Evolutionary conservation across 306 rosid genomes (phyloP).

Genomic region (Parietaria judaica): DNA sequence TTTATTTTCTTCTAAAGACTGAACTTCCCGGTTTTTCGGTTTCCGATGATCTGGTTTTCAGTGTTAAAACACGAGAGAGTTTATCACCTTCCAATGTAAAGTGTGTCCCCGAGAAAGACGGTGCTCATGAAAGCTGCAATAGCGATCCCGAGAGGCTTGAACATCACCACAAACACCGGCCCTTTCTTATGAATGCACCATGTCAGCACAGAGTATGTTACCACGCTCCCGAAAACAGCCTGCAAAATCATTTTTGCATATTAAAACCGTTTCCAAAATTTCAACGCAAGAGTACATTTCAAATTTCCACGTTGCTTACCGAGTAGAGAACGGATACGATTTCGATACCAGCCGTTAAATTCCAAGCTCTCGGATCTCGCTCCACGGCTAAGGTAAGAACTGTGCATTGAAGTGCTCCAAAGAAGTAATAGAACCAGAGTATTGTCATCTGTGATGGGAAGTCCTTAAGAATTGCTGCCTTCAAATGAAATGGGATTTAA

Average conservation of each 20-base stretch:
- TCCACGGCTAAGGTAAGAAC: slow-evolving; percentile 34
- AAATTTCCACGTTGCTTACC: slow-evolving; percentile 30
- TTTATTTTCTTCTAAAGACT: no score
- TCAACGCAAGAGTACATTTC: slow-evolving; percentile 3
- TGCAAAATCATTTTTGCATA: slow-evolving; percentile 13
- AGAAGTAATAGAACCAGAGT: slow-evolving; percentile 48
- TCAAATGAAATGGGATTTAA: slow-evolving; percentile 10
- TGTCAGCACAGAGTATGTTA: slow-evolving; percentile 36
- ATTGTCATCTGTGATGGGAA: slow-evolving; percentile 55
- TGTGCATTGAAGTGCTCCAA: slow-evolving; percentile 59
- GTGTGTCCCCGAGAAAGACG: slow-evolving; percentile 53
- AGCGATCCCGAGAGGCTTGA: slow-evolving; percentile 56
- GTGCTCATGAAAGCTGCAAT: slow-evolving; percentile 52
- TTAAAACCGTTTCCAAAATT: slow-evolving; percentile 7
- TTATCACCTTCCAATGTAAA: slow-evolving; percentile 43
- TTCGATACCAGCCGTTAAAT: slow-evolving; percentile 33
- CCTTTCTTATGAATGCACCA: slow-evolving; percentile 62
- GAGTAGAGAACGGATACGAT: slow-evolving; percentile 44
- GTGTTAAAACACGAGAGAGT: background rate
- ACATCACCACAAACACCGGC: slow-evolving; percentile 54
- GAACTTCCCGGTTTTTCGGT: no score
- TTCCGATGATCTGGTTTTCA: background rate
- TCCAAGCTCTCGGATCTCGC: slow-evolving; percentile 45
- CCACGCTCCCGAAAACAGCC: slow-evolving; percentile 45
- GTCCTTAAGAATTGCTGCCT: slow-evolving; percentile 55